A percentile compares a stretch with the other conserved stretches of the same genome.
Evolutionary conservation across 2,329 filamentous ascomycete species (phyloP).

Genomic region (Sclerotinia spermophila): DNA sequence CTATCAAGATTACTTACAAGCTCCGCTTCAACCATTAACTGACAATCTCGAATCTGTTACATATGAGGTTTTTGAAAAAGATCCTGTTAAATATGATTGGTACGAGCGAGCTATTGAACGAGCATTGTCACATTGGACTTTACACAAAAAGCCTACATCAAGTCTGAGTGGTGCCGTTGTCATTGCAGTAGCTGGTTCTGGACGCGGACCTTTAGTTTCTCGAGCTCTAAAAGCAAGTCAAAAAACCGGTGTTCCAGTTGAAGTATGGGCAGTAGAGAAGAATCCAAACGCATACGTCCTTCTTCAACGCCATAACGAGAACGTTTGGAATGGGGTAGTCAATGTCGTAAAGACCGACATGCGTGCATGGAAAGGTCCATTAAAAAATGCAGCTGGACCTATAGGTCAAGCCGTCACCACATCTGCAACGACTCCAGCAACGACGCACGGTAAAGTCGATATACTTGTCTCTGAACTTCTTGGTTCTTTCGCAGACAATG

Average conservation of each 20-base stretch:
- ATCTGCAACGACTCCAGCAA: conserved; percentile 38
- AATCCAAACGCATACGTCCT: conserved; percentile 97
- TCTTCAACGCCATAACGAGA: conserved; percentile 79
- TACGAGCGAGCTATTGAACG: conserved; percentile 83
- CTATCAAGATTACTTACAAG: conserved; percentile 93
- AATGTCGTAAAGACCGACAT: conserved; percentile 95
- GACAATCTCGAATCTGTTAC: conserved; percentile 97
- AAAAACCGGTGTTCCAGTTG: conserved; percentile 70
- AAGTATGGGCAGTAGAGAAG: conserved; percentile 93
- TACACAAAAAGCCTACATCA: conserved; percentile 69
- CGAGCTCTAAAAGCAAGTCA: conserved; percentile 78
- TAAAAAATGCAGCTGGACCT: conserved; percentile 39
- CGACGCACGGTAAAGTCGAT: conserved; percentile 68
- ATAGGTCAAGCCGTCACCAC: conserved; percentile 39
- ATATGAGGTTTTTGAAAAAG: conserved; percentile 97
- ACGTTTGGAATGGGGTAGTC: conserved; percentile 75
- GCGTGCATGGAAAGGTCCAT: conserved; percentile 89
- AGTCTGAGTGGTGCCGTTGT: conserved; percentile 69
- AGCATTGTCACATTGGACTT: conserved; percentile 76
- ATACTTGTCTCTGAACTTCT: conserved; percentile 92
- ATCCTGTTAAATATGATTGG: conserved; percentile 96
- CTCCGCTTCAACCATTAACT: conserved; percentile 87
- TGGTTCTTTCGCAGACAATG: conserved; percentile 94
- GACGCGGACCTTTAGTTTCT: conserved; percentile 86
- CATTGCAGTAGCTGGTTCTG: conserved; percentile 88